Percentiles rank a stretch among this genome's conserved stretches.
phyloP scores from a whole-genome alignment of 805 yeast genomes.

The Blastobotrys americana region DNA sequence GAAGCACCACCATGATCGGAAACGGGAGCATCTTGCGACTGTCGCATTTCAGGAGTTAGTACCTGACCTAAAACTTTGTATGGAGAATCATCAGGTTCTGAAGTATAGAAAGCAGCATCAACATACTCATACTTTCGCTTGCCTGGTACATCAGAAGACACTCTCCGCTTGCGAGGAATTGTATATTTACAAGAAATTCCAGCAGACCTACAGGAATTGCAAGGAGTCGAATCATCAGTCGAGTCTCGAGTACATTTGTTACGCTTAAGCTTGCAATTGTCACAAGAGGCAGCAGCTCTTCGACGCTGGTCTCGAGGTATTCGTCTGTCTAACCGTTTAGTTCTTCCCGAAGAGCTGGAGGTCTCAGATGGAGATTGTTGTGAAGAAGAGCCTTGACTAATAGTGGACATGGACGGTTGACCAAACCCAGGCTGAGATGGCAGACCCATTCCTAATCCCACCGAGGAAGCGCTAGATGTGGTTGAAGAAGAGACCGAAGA shows the following conservation, averaged over 20 bases:
- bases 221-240: slow-evolving; percentile 3
- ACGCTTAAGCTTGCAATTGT: slow-evolving; percentile 6
- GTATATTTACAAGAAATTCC: slow-evolving; percentile 5
- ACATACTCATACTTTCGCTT: slow-evolving; percentile 5
- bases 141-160: slow-evolving; percentile 2
- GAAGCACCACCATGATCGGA: background rate
- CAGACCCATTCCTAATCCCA: background rate
- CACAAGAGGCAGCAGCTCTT: slow-evolving; percentile 7
- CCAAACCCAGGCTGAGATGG: too few species aligned
- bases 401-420: too few species aligned
- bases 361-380: background rate
- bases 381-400: background rate
- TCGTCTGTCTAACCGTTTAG: slow-evolving; percentile 2
- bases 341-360: background rate
- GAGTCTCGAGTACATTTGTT: slow-evolving; percentile 2
- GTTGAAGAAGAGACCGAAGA: too few species aligned
- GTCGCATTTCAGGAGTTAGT: background rate
- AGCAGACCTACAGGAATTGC: slow-evolving; percentile 2
- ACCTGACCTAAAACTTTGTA: background rate
- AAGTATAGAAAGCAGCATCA: slow-evolving; percentile 4
- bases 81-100: background rate
- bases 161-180: slow-evolving; percentile 6
- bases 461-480: background rate
- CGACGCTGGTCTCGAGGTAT: slow-evolving; percentile 4
- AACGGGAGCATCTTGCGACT: background rate